A percentile compares a stretch with the other conserved stretches of the same genome.
phyloP scores from a whole-genome alignment of 768 basidiomycete genomes.

The Leccinum sublutescens region DNA sequence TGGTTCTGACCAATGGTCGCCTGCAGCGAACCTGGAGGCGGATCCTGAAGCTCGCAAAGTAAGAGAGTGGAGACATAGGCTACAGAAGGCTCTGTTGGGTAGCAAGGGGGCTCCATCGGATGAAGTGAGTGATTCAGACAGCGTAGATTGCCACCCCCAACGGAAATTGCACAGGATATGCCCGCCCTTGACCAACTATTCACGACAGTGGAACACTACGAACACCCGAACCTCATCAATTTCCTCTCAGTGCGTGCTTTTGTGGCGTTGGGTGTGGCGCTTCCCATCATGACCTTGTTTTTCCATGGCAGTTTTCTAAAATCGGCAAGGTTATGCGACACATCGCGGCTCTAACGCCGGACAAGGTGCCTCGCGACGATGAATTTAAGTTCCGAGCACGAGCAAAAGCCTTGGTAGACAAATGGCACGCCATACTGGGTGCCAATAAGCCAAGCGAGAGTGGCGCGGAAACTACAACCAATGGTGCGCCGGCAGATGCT shows the following conservation, averaged over 20 bases:
- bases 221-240: conserved; percentile 68
- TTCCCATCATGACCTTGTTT: conserved; percentile 9
- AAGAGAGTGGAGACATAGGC: conserved; percentile 88
- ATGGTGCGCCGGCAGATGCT: conserved; percentile 25
- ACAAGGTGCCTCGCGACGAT: conserved; percentile 48
- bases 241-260: conserved; percentile 56
- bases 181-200: conserved; percentile 68
- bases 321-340: conserved; percentile 63
- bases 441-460: conserved; percentile 34
- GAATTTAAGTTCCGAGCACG: conserved; percentile 53
- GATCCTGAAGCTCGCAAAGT: conserved; percentile 73
- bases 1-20: conserved; percentile 3
- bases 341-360: conserved; percentile 44
- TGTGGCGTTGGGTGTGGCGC: conserved; percentile 3
- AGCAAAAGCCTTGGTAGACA: conserved; percentile 46
- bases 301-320: conserved; percentile 40
- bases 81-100: conserved; percentile 84
- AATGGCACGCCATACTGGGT: conserved; percentile 42
- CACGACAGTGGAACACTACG: conserved; percentile 71
- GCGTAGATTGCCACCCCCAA: conserved; percentile 8
- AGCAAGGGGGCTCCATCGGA: conserved; percentile 61
- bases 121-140: conserved; percentile 44
- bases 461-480: conserved; percentile 27
- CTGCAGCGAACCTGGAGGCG: conserved; percentile 41
- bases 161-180: conserved; percentile 60